These are phyloP conservation scores for Tephrocybe sp. DNA, from an alignment of 768 basidiomycete genomes.

Conservation along the genomic window DNA sequence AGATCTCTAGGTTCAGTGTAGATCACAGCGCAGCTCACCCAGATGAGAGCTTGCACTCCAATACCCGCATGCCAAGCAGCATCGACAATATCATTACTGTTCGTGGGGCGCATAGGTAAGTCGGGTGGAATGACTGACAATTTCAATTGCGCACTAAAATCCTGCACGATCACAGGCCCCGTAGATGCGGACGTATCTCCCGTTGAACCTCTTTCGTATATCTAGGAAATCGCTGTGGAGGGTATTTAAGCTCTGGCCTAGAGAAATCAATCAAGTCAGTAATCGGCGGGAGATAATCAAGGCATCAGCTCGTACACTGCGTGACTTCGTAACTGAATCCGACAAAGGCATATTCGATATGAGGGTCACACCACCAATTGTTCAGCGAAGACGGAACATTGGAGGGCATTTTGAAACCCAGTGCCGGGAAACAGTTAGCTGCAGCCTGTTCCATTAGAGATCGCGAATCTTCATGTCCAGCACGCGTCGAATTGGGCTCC, in stretches of 20 bases:
- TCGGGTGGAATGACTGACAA: background rate
- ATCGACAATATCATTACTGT: conserved; percentile 56
- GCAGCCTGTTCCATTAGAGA: conserved; percentile 6
- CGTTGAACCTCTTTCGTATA: conserved; percentile 10
- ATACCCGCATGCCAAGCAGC: conserved; percentile 70
- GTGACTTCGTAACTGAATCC: conserved; percentile 78
- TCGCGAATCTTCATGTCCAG: conserved; percentile 8
- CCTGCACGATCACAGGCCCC: conserved; percentile 44
- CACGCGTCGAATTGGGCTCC: background rate
- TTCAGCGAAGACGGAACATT: conserved; percentile 41
- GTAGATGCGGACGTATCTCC: conserved; percentile 64
- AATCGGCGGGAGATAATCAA: no score
- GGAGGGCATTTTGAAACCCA: conserved; percentile 44
- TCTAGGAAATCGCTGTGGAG: conserved; percentile 31
- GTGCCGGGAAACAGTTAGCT: conserved; percentile 22
- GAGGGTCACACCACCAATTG: conserved; percentile 64
- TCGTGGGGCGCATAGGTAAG: background rate
- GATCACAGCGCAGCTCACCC: conserved; percentile 44
- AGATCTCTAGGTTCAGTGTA: background rate
- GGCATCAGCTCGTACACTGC: conserved; percentile 42
- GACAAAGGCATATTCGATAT: conserved; percentile 71
- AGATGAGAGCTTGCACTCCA: conserved; percentile 75
- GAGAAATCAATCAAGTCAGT: no score
- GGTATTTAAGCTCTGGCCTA: conserved; percentile 56
- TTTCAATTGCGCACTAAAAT: conserved; percentile 39